Evolutionary conservation across 1,284 basidiomycete species (phyloP), one percentile per base, ranked within the genome.

Genomic region (Trametes polyzona): DNA sequence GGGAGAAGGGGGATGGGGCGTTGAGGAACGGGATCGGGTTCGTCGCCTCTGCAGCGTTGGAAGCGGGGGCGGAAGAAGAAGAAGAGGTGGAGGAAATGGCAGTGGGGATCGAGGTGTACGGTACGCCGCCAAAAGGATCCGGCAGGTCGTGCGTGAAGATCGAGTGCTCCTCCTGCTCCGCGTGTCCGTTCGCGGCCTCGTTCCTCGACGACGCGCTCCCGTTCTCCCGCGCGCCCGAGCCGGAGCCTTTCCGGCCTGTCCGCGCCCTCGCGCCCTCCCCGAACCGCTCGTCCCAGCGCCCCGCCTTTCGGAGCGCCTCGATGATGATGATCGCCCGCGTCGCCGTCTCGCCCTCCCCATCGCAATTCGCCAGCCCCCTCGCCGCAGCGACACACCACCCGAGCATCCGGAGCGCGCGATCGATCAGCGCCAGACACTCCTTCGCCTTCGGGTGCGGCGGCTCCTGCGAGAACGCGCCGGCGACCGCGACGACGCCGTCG

Each of bases 401-500:
- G 8, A 71, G 58, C 58, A 64, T 64, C 11, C 39, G 14, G 55
- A 62, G 57, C 32, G 67, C 67, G 30, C 62, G 58, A 44, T 67
- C 63, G 47, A 71, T 64, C 21, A 67, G 59, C 35, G 47, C 59
- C 4, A 69, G 58, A 48, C 63, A 67, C 59, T 69, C 67, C 33
- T 41, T 29, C 32, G 60, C 61, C 47, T 62, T 62, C 40, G 65
- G 60, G 36, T 69, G 67, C 10, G 68, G 69, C 36, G 69, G 68
- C 39, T 59, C 57, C 54, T 71, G 69, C 35, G 67, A 62, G 19
- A 69, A 54, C 29, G 65, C 69, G 11, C 67, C 68, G 1, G 62
- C 65, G 16, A 72, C 64, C 32, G 69, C 67, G 46, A 73, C 67
- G 8, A 67, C 68, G 47, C 68, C 72, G 53, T 72, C 71, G 61